These are phyloP conservation scores for Paramyrothecium roridum DNA, from an alignment of 2,329 filamentous ascomycete genomes.

Conservation along the genomic window DNA sequence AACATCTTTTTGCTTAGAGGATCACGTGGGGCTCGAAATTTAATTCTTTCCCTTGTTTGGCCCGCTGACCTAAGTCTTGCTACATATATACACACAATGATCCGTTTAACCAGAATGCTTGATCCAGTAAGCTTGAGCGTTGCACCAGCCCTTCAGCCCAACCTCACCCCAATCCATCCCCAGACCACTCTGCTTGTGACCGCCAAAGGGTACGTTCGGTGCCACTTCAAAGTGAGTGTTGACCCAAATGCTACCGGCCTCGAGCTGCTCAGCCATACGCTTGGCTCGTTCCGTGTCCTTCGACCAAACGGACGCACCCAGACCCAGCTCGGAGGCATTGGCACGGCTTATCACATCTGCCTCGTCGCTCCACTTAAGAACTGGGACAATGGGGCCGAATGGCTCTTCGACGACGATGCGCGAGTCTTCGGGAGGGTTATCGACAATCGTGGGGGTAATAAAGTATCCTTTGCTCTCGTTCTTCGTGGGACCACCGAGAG, in stretches of 20 bases:
- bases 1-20: no score
- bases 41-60: no score
- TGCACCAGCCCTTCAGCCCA: conserved; percentile 12
- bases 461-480: conserved; percentile 45
- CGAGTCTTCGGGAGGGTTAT: conserved; percentile 55
- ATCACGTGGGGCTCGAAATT: no score
- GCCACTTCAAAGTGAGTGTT: conserved; percentile 44
- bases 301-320: conserved; percentile 58
- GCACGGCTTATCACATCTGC: conserved; percentile 55
- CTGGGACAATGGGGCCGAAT: conserved; percentile 57
- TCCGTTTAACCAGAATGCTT: background rate
- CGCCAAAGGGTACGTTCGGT: conserved; percentile 40
- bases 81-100: no score
- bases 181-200: conserved; percentile 49
- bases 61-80: no score
- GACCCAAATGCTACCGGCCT: conserved; percentile 59
- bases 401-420: conserved; percentile 54
- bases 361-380: conserved; percentile 60
- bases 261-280: conserved; percentile 49
- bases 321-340: conserved; percentile 48
- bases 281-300: conserved; percentile 47
- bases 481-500: conserved; percentile 20
- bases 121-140: conserved; percentile 4
- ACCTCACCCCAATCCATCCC: conserved; percentile 40
- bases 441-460: conserved; percentile 56